A percentile compares a stretch with the other conserved stretches of the same genome.
Evolutionary conservation across 2,329 filamentous ascomycete genomes (phyloP).

Genomic region (Hypoxylon sp.): DNA sequence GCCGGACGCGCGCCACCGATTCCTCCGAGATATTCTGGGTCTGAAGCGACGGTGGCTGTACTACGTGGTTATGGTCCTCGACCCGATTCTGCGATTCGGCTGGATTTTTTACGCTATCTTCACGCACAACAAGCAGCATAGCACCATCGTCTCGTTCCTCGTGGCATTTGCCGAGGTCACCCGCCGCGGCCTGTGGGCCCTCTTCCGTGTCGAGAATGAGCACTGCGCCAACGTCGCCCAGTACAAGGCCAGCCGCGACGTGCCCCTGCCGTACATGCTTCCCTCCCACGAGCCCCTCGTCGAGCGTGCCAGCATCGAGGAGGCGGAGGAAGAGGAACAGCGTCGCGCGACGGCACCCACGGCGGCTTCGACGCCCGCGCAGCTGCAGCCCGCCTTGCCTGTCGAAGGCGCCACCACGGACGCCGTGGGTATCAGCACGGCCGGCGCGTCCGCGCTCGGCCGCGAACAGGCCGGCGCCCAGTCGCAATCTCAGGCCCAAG

Average conservation of each 20-base stretch:
- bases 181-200: conserved; percentile 89
- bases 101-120: conserved; percentile 96
- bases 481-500: conserved; percentile 14
- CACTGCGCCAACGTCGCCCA: conserved; percentile 92
- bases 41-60: conserved; percentile 86
- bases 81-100: conserved; percentile 88
- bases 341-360: conserved; percentile 1
- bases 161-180: conserved; percentile 82
- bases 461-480: conserved; percentile 32
- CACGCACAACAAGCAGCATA: conserved; percentile 82
- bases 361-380: conserved; percentile 1
- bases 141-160: conserved; percentile 81
- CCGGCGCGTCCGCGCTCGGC: conserved; percentile 29
- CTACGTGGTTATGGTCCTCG: conserved; percentile 84
- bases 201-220: conserved; percentile 97
- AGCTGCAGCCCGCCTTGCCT: background rate
- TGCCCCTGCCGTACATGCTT: conserved; percentile 81
- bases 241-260: conserved; percentile 89
- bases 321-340: conserved; percentile 34
- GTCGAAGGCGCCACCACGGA: conserved; percentile 37
- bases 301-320: conserved; percentile 56
- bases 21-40: conserved; percentile 81
- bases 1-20: conserved; percentile 72
- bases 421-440: conserved; percentile 40
- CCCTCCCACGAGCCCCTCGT: conserved; percentile 56